phyloP scores from a whole-genome alignment of 2,329 filamentous ascomycete species.

The Penicillium sp. region DNA sequence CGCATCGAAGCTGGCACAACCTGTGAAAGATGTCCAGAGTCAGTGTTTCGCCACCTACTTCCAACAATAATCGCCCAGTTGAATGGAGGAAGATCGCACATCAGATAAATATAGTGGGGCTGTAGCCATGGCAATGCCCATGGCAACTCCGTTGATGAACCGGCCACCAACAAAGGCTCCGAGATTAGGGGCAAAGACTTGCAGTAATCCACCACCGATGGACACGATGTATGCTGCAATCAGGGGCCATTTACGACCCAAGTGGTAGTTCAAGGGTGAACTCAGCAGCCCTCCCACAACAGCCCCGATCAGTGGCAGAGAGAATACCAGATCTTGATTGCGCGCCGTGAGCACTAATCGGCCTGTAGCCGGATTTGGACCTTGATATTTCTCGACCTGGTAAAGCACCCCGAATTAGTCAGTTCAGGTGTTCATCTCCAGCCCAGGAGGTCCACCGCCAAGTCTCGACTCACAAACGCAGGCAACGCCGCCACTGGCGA shows the following conservation, averaged over 20 bases:
- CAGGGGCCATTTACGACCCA: conserved; percentile 33
- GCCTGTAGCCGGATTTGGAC: conserved; percentile 20
- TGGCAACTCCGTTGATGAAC: conserved; percentile 27
- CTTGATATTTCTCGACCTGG: conserved; percentile 28
- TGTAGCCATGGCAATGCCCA: conserved; percentile 31
- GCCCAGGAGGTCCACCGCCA: not conserved
- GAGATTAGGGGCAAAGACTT: conserved; percentile 33
- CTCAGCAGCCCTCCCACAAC: conserved; percentile 29
- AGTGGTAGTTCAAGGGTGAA: conserved; percentile 28
- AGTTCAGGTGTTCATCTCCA: not conserved
- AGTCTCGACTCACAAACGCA: conserved; percentile 21
- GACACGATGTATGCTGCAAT: conserved; percentile 29
- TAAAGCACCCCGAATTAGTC: not conserved
- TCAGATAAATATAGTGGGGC: conserved; percentile 35
- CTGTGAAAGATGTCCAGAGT: conserved; percentile 2
- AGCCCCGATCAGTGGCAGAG: conserved; percentile 32
- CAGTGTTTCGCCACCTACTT: too few relatives aligned
- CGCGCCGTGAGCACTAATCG: conserved; percentile 25
- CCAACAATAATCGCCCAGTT: not conserved
- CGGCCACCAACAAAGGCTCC: conserved; percentile 31
- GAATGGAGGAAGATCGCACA: conserved; percentile 6
- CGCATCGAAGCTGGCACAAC: conserved; percentile 30
- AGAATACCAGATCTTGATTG: conserved; percentile 33
- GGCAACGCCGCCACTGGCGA: conserved; percentile 26
- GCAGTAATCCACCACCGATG: conserved; percentile 29